Evolutionary conservation across 148 eudicot species (phyloP), one percentile per base, ranked within the genome.

Genomic region (Spergularia bocconei): DNA sequence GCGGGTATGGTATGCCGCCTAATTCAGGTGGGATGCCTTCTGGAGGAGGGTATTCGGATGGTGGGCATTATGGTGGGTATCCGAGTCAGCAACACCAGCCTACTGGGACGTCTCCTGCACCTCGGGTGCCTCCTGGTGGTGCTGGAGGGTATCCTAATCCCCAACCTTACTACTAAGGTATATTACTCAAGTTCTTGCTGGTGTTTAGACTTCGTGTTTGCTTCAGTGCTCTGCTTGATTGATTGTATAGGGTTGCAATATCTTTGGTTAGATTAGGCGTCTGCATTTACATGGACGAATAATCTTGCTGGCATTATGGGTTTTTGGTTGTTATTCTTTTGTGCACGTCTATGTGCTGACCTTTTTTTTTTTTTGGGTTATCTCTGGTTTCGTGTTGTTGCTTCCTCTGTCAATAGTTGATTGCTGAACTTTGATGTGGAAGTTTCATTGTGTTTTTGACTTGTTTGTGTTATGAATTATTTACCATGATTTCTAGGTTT

Each of bases 111-210:
- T 89, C 90, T 17, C 86, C 90, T 4, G 92, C 84, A 2, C 84
- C 92, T 73, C 83, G 90, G 82, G 86, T 82, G 67, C 90, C 89
- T 20, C 86, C 86, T 75, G 87, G 86, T 14, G 79, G 75, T 75
- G 79, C 67, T 39, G 90, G 90, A 67, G 80, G 86, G 75, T 86
- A 85, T 68, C 87, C 83, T 52, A 84, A 84, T 33, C 77, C 79
- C 63, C 89, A 85, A 44, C 88, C 87, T 19, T 88, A 81, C 72
- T 88, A 86, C 76, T 92, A 77, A 92, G 95, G 92, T 89, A 87
- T 63, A 55, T 21, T 38, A 67, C 29, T 25, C n/a, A 20, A 16
- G 17, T 39, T 39, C 55, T 76, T 72, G 29, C 21, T 41, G 16
- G n/a, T 63, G 36, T 63, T 41, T 9, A 10, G 39, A 13, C 38